A percentile compares a stretch with the other conserved stretches of the same genome.
These are phyloP conservation scores for Ustilago crameri DNA, from an alignment of 1,284 basidiomycete genomes.

Conservation along the genomic window DNA sequence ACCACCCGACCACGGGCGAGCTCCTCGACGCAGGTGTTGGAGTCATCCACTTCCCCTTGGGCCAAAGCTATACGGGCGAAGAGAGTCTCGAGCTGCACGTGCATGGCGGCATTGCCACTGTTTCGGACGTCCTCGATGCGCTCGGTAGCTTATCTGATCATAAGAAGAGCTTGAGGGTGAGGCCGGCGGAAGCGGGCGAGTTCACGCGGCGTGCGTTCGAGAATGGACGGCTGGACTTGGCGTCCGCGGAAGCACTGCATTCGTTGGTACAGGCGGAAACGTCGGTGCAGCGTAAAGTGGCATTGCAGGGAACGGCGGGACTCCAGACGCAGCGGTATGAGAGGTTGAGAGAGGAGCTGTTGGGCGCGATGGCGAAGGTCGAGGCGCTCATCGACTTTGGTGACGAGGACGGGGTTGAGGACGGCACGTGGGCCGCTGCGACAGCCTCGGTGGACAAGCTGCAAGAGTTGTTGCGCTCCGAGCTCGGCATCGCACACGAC, in stretches of 20 bases:
- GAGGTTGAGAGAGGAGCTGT: conserved; percentile 75
- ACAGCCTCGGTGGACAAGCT: conserved; percentile 4
- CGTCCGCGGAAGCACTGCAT: conserved; percentile 83
- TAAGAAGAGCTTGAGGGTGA: conserved; percentile 68
- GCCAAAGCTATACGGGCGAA: conserved; percentile 82
- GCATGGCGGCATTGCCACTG: conserved; percentile 84
- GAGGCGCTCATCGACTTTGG: conserved; percentile 92
- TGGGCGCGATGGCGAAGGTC: conserved; percentile 78
- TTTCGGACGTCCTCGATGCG: conserved; percentile 76
- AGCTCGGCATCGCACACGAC: conserved; percentile 9
- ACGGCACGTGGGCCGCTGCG: conserved; percentile 74
- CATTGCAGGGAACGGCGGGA: conserved; percentile 76
- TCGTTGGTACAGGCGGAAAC: conserved; percentile 88
- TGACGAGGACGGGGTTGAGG: conserved; percentile 86
- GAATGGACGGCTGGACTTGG: conserved; percentile 81
- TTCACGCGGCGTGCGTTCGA: conserved; percentile 85
- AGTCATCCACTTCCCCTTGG: conserved; percentile 80
- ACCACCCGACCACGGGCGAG: conserved; percentile 75
- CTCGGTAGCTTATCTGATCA: conserved; percentile 69
- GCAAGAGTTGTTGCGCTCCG: conserved; percentile 5
- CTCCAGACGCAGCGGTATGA: conserved; percentile 72
- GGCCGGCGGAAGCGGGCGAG: conserved; percentile 84
- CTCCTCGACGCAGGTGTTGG: conserved; percentile 79
- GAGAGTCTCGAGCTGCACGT: conserved; percentile 85
- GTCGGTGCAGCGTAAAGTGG: conserved; percentile 79